Base-by-base conservation (phyloP, 192 early-diverging fungal genomes). In the Coemansia sp. region DNA sequence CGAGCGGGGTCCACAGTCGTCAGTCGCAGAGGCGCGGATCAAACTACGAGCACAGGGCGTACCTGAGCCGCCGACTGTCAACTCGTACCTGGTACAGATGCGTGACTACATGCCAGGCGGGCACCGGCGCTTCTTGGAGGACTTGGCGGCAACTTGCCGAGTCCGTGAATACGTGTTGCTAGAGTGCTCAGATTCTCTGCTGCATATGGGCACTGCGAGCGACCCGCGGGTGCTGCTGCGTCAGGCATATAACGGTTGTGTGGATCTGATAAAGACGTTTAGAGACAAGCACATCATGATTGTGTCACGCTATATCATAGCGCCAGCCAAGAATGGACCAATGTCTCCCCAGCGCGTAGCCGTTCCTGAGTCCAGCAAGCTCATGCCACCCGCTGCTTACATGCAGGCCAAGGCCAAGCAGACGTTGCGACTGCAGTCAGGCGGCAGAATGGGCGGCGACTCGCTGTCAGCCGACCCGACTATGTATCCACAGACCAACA, bases 271-370 rank as follows among this genome's bases (percentile, higher is more conserved):
- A 81, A 91, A 93, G 70, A 62, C 81, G 9, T 98, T 98, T 85
- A 73, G 96, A 9, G 92, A 93, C 63, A 87, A 85, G 48, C 96
- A 98, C 73, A 87, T 98, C 25, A 93, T 96, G 72, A 90, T 98
- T 53, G 94, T 94, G 11, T 89, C 89, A 5, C 81, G 91, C 19
- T 98, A 97, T 65, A 95, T 98, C 69, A 83, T 98, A 21, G 83
- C 85, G 45, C 96, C 92, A 60, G 90, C 91, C 8, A 80, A 83
- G 68, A 89, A 87, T 50, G 85, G 87, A 14, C 87, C 87, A 23
- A 85, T 88, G 41, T 81, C 87, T n/a, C 80, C 86, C 4, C 78
- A 88, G 21, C 62, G 58, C 9, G 47, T 75, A 5, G 45, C 60
- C 2, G 59, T 49, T 9, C 9, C 59, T 4, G 19, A 9, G 7